A percentile compares a stretch with the other conserved stretches of the same genome.
Evolutionary conservation across 2,329 filamentous ascomycete genomes (phyloP).

Genomic region (Colletotrichum sp.): DNA sequence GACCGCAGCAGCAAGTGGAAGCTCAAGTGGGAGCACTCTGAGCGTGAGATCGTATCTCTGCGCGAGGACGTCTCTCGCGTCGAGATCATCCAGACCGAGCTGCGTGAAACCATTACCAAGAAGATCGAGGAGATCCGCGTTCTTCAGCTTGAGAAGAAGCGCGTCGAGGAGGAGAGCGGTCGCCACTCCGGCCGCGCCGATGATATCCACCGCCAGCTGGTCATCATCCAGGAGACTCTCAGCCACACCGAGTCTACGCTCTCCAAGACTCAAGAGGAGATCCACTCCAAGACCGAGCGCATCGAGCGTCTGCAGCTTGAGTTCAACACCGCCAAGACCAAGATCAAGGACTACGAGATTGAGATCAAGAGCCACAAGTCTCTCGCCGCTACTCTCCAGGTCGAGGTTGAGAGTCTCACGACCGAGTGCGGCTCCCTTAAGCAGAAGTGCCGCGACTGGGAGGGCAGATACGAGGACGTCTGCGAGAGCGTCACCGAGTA

Average conservation of each 20-base stretch:
- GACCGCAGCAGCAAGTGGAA: constrained; percentile 7
- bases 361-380: constrained; percentile 1
- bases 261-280: background rate
- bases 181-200: background rate
- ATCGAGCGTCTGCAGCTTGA: constrained; percentile 1
- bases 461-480: constrained; percentile 6
- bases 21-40: constrained; percentile 12
- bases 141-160: constrained; percentile 11
- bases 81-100: background rate
- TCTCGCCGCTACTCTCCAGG: background rate
- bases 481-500: constrained; percentile 16
- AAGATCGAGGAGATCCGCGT: constrained; percentile 8
- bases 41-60: background rate
- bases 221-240: background rate
- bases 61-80: constrained; percentile 10
- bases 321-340: background rate
- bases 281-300: constrained; percentile 2
- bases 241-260: background rate
- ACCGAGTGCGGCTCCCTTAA: background rate
- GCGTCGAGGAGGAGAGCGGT: constrained; percentile 2
- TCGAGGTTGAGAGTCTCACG: constrained; percentile 1
- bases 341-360: background rate
- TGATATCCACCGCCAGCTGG: constrained; percentile 9
- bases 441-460: constrained; percentile 14
- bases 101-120: background rate